Evolutionary conservation across 768 basidiomycete species (phyloP).

Genomic region (Obba rivulosa): DNA sequence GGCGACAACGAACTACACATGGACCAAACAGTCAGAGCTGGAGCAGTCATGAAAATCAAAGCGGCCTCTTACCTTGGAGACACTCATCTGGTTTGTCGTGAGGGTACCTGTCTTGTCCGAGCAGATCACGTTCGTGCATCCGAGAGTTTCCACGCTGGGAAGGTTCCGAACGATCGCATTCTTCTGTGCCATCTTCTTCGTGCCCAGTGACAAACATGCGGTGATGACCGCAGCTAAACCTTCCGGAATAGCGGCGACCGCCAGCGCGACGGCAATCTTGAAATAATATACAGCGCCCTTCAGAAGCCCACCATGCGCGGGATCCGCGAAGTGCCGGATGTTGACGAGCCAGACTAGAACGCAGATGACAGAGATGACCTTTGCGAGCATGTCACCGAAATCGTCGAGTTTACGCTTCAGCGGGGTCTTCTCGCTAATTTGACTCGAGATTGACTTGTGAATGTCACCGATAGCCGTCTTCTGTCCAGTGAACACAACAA

Average conservation of each 20-base stretch:
- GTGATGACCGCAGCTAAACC: constrained; percentile 98
- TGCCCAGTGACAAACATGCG: constrained; percentile 92
- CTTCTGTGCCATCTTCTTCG: constrained; percentile 99
- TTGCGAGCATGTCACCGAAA: constrained; percentile 95
- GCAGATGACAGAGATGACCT: constrained; percentile 96
- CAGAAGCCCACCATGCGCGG: constrained; percentile 82
- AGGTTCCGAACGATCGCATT: constrained; percentile 96
- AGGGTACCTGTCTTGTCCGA: constrained; percentile 97
- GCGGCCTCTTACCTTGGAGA: constrained; percentile 57
- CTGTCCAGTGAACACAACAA: constrained; percentile 84
- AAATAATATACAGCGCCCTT: constrained; percentile 98
- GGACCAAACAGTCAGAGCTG: too few species aligned
- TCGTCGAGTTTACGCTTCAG: constrained; percentile 97
- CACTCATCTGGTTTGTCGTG: constrained; percentile 97
- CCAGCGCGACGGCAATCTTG: constrained; percentile 97
- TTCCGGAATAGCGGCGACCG: constrained; percentile 98
- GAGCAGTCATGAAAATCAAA: too few species aligned
- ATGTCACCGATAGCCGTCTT: constrained; percentile 95
- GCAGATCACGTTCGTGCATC: constrained; percentile 98
- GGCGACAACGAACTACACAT: constrained; percentile 66
- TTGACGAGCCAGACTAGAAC: constrained; percentile 98
- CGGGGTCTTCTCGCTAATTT: constrained; percentile 94
- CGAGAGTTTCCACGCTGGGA: constrained; percentile 95
- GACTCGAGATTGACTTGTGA: constrained; percentile 90
- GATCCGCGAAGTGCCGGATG: constrained; percentile 93